Evolutionary conservation across 1,139 yeast species (phyloP), one percentile per base, ranked within the genome.

Genomic region (Nadsonia starkeyi-henricii): DNA sequence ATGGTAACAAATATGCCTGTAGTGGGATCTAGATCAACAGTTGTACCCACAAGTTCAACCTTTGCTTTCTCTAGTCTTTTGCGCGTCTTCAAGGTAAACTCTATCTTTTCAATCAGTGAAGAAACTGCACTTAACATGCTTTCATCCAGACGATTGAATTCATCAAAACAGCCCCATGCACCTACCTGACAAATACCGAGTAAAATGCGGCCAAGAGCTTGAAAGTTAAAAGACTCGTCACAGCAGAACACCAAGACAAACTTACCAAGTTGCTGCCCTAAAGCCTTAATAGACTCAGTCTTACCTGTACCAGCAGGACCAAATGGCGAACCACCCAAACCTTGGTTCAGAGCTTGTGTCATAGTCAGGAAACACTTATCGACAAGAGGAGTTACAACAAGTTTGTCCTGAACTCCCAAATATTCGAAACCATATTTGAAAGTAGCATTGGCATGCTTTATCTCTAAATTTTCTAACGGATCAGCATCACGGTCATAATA

Each of bases 291-390:
- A 0, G 95, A 75, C 60, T 91, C 98, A 0, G 98, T 91, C 65
- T 91, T 91, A 67, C 98, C 98, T 0, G 97, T 91, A 46, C 97
- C 98, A 2, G 98, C 96, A 1, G 98, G 97, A 0, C 98, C 98
- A 64, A 82, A 80, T 1, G 95, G 85, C 1, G 95, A 82, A 0
- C 95, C 95, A n/a, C 97, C 97, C 15, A 79, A 68, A 42, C 74
- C 74, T 55, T 80, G 86, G 39, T 76, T 74, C 26, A 88, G 62
- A 0, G 96, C 93, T 53, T 81, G 85, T 0, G 85, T 72, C 79
- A 89, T 75, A 0, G 89, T 69, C 33, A 81, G 61, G 59, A 75
- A 85, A 52, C 88, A 78, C 17, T 73, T 69, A 48, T 78, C 78
- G 4, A 85, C 71, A 26, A 86, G 70, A 1, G 93, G 88, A 0